Conservation (phyloP, 2,329 filamentous ascomycete genomes). For the Cryphonectria radicalis region DNA sequence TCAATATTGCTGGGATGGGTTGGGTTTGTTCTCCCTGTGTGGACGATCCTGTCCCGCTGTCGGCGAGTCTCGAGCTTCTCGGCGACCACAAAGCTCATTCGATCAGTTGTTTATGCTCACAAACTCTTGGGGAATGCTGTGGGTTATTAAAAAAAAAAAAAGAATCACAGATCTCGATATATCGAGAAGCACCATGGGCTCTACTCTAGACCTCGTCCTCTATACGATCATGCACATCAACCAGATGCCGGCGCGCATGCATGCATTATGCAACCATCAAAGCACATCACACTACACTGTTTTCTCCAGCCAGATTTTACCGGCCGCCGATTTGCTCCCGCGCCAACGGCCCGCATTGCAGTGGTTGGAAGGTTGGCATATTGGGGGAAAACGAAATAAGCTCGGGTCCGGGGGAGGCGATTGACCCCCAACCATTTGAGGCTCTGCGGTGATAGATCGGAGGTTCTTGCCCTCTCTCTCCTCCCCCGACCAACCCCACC, state of each 20-base stretch:
- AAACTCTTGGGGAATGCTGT: neutral
- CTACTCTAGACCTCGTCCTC: neutral
- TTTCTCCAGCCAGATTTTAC: neutral
- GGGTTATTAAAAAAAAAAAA: neutral
- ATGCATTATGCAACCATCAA: constrained; percentile 5
- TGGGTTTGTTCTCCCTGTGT: neutral
- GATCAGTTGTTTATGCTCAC: neutral
- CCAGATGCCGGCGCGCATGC: neutral
- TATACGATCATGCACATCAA: neutral
- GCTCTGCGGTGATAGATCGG: constrained; percentile 11
- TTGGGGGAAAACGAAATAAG: neutral
- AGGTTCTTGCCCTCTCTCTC: neutral
- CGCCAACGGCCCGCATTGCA: constrained; percentile 3
- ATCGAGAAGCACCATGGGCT: neutral
- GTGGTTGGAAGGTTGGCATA: neutral
- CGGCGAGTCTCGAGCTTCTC: neutral
- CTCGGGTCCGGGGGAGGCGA: neutral
- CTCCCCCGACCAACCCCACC: neutral
- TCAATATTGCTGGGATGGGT: constrained; percentile 1
- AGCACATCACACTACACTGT: neutral
- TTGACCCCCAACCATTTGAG: neutral
- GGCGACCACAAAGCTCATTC: neutral
- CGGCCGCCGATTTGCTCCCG: constrained; percentile 2
- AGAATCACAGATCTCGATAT: neutral
- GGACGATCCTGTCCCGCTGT: neutral